These are phyloP conservation scores for Zygosaccharomyces pseudorouxii DNA, from an alignment of 805 yeast genomes.

Conservation along the genomic window DNA sequence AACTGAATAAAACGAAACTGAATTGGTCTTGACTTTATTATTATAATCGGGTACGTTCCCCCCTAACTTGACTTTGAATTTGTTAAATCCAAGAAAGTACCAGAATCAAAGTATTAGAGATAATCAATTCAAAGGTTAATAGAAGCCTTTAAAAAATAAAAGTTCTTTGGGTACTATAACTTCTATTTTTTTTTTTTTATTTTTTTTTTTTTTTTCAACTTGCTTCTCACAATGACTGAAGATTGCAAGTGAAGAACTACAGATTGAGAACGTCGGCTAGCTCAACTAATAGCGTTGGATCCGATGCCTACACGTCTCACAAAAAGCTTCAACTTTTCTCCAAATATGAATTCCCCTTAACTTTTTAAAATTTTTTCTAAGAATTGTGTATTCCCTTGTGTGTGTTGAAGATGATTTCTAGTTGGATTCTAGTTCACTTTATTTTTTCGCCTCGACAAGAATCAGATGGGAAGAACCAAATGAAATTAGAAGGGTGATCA, in stretches of 20 bases:
- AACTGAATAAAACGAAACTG: neutral
- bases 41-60: neutral
- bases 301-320: neutral
- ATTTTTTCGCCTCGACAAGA: neutral
- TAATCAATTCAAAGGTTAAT: neutral
- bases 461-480: neutral
- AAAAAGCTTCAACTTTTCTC: neutral
- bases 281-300: constrained; percentile 1
- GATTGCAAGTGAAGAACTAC: neutral
- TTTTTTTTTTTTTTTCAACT: neutral
- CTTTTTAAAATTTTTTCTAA: neutral
- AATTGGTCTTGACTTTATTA: neutral
- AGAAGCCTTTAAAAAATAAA: neutral
- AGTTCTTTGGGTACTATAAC: neutral
- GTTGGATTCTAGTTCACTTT: neutral
- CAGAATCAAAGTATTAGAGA: neutral
- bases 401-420: neutral
- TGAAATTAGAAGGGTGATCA: neutral
- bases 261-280: constrained; percentile 1
- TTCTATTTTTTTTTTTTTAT: neutral
- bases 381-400: neutral
- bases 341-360: neutral
- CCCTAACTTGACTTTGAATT: neutral
- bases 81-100: neutral
- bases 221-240: neutral